A percentile compares a stretch with the other conserved stretches of the same genome.
Evolutionary conservation across 805 yeast species (phyloP).

Genomic region (Saccharomycopsis sp.): DNA sequence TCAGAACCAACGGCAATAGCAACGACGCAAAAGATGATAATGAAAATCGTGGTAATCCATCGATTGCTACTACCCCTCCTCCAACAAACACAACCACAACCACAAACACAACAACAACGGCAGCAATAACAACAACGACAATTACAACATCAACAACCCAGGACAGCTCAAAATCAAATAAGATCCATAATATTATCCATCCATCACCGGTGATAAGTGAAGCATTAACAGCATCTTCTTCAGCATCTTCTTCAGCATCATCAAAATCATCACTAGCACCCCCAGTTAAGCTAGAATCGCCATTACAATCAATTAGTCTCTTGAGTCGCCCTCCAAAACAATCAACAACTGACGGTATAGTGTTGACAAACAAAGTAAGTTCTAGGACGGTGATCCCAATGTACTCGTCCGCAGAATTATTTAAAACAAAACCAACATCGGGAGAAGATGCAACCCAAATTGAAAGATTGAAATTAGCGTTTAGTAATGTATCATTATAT

Average conservation of each 20-base stretch:
- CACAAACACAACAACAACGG: background rate
- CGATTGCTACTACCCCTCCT: background rate
- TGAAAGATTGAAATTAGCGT: constrained; percentile 9
- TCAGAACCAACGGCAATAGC: background rate
- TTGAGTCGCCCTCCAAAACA: too few relatives aligned
- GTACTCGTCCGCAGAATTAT: background rate
- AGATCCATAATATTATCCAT: too few relatives aligned
- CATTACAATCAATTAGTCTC: too few relatives aligned
- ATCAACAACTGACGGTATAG: too few relatives aligned
- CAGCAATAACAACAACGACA: constrained; percentile 4
- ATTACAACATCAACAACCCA: background rate
- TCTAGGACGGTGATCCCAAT: background rate
- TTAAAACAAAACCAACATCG: background rate
- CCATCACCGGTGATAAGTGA: too few relatives aligned
- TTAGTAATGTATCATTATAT: background rate
- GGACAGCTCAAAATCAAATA: background rate
- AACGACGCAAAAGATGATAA: background rate
- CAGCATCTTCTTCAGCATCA: background rate
- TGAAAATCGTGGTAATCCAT: background rate
- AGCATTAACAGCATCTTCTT: too few relatives aligned
- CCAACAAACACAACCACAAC: background rate
- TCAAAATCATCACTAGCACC: background rate
- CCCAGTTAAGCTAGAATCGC: too few relatives aligned
- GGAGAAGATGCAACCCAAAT: background rate
- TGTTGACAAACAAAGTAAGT: too few relatives aligned